Conservation (phyloP, 129 eudicot genomes). For the Flaveria bidentis region DNA sequence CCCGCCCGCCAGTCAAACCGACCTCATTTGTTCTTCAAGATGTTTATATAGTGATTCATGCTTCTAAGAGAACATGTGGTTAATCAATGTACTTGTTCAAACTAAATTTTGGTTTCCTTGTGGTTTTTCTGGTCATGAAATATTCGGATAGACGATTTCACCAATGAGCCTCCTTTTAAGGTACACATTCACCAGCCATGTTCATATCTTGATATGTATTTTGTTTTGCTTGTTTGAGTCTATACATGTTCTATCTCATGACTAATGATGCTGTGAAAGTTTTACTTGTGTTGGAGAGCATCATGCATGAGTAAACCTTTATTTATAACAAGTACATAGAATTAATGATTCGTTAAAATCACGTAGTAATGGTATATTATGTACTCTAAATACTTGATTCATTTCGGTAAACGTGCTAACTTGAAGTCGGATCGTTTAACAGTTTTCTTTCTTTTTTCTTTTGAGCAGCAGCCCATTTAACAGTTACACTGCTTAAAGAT, state of each 20-base stretch:
- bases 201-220: background rate
- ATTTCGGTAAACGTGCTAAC: no score
- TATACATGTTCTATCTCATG: background rate
- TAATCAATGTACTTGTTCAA: slow-evolving; percentile 21
- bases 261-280: background rate
- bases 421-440: no score
- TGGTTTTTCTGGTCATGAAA: slow-evolving; percentile 23
- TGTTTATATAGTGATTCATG: slow-evolving; percentile 15
- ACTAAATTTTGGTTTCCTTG: slow-evolving; percentile 42
- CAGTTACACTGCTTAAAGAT: no score
- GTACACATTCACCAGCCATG: slow-evolving; percentile 6
- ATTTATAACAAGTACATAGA: no score
- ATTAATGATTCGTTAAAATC: no score
- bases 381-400: no score
- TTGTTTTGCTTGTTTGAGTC: background rate
- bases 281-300: background rate
- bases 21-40: slow-evolving; percentile 12
- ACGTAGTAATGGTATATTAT: no score
- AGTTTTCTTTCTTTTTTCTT: no score
- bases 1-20: background rate
- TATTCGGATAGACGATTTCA: slow-evolving; percentile 17
- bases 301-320: no score
- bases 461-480: no score
- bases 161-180: slow-evolving; percentile 17
- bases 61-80: slow-evolving; percentile 28